phyloP scores from a whole-genome alignment of 2,329 filamentous ascomycete species.

The Cordyceps javanica region DNA sequence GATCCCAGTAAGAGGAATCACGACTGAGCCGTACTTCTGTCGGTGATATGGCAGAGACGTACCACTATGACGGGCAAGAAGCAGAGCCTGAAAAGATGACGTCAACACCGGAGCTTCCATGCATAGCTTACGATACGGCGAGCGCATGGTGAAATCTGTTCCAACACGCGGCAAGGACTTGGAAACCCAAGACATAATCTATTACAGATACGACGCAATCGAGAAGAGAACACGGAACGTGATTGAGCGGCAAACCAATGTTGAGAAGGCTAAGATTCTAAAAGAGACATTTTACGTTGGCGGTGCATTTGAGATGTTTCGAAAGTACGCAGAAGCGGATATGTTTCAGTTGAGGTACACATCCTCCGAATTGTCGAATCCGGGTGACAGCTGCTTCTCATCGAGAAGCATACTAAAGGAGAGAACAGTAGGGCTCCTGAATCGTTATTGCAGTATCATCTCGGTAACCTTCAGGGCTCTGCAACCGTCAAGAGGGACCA shows the following conservation, averaged over 20 bases:
- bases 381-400: slow-evolving; percentile 8
- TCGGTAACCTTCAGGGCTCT: slow-evolving; percentile 10
- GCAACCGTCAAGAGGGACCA: slow-evolving; percentile 21
- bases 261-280: neutral
- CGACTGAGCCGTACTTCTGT: neutral
- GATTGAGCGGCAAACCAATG: slow-evolving; percentile 10
- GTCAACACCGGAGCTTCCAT: neutral
- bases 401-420: slow-evolving; percentile 12
- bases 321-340: neutral
- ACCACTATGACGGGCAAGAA: neutral
- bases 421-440: slow-evolving; percentile 12
- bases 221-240: slow-evolving; percentile 22
- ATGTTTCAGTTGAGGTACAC: neutral
- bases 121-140: slow-evolving; percentile 5
- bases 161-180: neutral
- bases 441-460: slow-evolving; percentile 14
- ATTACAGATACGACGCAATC: slow-evolving; percentile 19
- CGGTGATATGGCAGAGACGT: neutral
- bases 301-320: slow-evolving; percentile 13
- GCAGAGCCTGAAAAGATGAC: neutral
- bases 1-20: neutral
- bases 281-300: slow-evolving; percentile 15
- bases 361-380: slow-evolving; percentile 11
- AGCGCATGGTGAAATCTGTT: slow-evolving; percentile 4
- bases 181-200: slow-evolving; percentile 17